These are phyloP conservation scores for Aspergillus japonicus DNA, from an alignment of 2,329 filamentous ascomycete species.

Conservation along the genomic window DNA sequence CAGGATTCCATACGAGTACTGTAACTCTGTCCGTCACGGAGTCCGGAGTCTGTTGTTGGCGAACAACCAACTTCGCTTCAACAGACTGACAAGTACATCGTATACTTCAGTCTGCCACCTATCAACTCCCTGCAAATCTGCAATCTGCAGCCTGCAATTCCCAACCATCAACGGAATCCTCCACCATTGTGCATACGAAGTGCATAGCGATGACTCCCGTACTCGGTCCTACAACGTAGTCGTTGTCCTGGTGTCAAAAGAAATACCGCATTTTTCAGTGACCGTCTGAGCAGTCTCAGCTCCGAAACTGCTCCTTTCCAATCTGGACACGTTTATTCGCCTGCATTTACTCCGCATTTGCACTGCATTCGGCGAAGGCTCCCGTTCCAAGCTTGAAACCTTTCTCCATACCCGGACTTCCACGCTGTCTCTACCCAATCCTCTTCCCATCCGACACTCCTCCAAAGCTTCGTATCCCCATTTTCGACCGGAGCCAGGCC, in stretches of 20 bases:
- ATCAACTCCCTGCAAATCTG: too few relatives aligned
- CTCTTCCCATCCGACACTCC: slow-evolving; percentile 16
- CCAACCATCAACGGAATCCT: background rate
- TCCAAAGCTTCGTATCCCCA: slow-evolving; percentile 24
- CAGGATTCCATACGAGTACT: background rate
- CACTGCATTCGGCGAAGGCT: slow-evolving; percentile 20
- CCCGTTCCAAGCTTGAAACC: slow-evolving; percentile 13
- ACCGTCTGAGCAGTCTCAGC: slow-evolving; percentile 3
- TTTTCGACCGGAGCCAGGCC: background rate
- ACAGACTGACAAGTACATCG: background rate
- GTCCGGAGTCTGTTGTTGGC: background rate
- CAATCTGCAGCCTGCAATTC: too few relatives aligned
- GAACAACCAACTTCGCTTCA: background rate
- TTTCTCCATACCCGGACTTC: background rate
- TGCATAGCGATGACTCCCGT: background rate
- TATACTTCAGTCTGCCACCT: background rate
- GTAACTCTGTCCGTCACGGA: background rate
- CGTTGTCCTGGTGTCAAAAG: slow-evolving; percentile 17
- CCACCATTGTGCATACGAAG: too few relatives aligned
- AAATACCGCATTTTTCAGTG: slow-evolving; percentile 19
- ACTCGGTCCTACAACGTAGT: slow-evolving; percentile 24
- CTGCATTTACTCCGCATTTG: slow-evolving; percentile 24
- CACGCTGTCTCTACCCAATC: slow-evolving; percentile 7
- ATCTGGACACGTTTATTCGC: slow-evolving; percentile 3
- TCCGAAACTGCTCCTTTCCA: slow-evolving; percentile 3